These are phyloP conservation scores for Lentinula raphanica DNA, from an alignment of 768 basidiomycete genomes.

Conservation along the genomic window DNA sequence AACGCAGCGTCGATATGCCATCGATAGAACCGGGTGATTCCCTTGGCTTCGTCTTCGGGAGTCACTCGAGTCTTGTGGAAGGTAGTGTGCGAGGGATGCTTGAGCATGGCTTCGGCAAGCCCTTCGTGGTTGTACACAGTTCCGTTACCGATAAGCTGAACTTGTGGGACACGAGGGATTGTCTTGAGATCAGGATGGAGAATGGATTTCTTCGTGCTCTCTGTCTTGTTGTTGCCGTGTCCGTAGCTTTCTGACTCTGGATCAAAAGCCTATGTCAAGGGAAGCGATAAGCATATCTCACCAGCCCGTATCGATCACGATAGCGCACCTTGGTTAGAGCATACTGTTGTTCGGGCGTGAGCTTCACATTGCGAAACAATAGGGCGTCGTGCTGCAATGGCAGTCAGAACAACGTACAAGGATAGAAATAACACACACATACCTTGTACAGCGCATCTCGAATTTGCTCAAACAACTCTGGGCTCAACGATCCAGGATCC, in stretches of 20 bases:
- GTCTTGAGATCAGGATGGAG: conserved; percentile 89
- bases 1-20: conserved; percentile 93
- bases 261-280: conserved; percentile 71
- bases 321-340: conserved; percentile 77
- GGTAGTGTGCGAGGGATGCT: conserved; percentile 79
- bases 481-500: conserved; percentile 56
- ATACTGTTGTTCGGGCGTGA: conserved; percentile 82
- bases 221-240: conserved; percentile 86
- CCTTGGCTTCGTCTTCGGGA: conserved; percentile 66
- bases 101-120: conserved; percentile 69
- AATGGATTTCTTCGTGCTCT: conserved; percentile 68
- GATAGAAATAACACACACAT: conserved; percentile 8
- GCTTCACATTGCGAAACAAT: conserved; percentile 62
- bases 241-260: conserved; percentile 59
- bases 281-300: conserved; percentile 8
- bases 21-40: conserved; percentile 83
- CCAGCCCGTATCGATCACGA: conserved; percentile 1
- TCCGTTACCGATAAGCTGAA: conserved; percentile 91
- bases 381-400: conserved; percentile 57
- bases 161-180: conserved; percentile 82
- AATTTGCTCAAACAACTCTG: conserved; percentile 62
- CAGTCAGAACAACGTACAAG: not conserved
- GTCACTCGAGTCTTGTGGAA: conserved; percentile 82
- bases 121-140: conserved; percentile 77
- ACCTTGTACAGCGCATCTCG: conserved; percentile 76